Evolutionary conservation across 352 stramenopile genomes (phyloP), one percentile per base, ranked within the genome.

Genomic region (Phytophthora podocarpi): DNA sequence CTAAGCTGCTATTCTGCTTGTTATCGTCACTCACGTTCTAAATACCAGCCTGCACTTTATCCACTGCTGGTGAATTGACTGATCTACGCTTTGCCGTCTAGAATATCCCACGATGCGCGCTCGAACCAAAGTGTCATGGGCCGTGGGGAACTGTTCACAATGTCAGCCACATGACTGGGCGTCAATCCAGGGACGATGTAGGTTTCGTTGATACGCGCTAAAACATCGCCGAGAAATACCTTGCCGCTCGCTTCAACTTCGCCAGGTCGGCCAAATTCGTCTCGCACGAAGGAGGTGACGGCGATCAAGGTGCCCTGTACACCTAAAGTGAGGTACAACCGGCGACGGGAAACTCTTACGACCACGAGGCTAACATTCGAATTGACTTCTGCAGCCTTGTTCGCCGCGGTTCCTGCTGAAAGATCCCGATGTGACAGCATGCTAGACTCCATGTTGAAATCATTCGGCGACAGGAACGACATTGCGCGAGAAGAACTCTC

Each of bases 211-310:
- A 94, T 66, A 23, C 72, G 81, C 11, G 91, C 54, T 43, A 94
- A 68, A 10, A 87, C 60, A 36, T 93, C 84, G 4, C 83, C 83
- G 10, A 79, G 21, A 18, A 89, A 68, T 16, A 93, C 85, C 34
- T 80, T 83, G 28, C 85, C 82, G 46, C 82, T 91, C 26, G 67
- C 46, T 55, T 94, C 82, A 26, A 94, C 80, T 57, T 94, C 85
- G 7, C 85, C 85, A 9, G 37, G 30, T 18, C 74, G 52, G 2
- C 81, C 85, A 31, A 43, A 37, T n/a, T 80, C 64, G n/a, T 83
- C 72, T 9, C 26, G 46, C 15, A 87, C 73, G 23, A 90, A 91
- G 6, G 82, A 87, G 8, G 85, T 88, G 26, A 91, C 63, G 1
- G 71, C 74, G 6, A 91, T 75, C 16, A 74, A 67, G 1, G 67